Evolutionary conservation across 352 stramenopile species (phyloP).

Genomic region (Blastocystis sp.): DNA sequence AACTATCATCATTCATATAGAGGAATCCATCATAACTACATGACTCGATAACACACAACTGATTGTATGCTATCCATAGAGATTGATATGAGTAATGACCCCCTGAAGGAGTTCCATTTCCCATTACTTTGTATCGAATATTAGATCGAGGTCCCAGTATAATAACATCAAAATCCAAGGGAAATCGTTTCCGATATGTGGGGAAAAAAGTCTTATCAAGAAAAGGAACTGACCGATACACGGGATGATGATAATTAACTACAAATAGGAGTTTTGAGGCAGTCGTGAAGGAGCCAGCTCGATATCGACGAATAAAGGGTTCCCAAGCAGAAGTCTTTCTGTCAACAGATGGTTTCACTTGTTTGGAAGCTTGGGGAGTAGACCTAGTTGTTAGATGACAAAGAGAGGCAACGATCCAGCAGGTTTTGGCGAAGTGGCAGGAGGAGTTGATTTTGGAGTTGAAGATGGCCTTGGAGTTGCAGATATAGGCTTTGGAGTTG

Average conservation of each 20-base stretch:
- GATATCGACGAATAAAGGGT: slow-evolving; percentile 3
- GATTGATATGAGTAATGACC: slow-evolving; percentile 34
- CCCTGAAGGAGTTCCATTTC: neutral
- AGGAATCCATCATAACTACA: slow-evolving; percentile 3
- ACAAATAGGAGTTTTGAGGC: slow-evolving; percentile 29
- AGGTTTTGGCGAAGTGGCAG: no score
- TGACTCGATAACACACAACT: neutral
- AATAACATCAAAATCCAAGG: slow-evolving; percentile 41
- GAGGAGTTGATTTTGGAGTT: no score
- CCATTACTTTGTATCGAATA: neutral
- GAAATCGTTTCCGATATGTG: neutral
- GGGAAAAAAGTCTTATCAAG: neutral
- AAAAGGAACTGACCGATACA: neutral
- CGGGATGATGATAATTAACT: slow-evolving; percentile 35
- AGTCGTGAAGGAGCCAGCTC: neutral
- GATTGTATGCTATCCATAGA: neutral
- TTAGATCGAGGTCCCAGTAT: neutral
- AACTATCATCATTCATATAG: slow-evolving; percentile 50
- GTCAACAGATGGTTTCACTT: neutral
- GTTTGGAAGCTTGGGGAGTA: no score
- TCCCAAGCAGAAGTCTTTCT: slow-evolving; percentile 2
- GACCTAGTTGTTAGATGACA: neutral
- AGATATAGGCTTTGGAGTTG: no score
- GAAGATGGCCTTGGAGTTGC: no score
- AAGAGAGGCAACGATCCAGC: no score